phyloP scores from a whole-genome alignment of 805 yeast species.

The Isabelozyma pseudorhagii region DNA sequence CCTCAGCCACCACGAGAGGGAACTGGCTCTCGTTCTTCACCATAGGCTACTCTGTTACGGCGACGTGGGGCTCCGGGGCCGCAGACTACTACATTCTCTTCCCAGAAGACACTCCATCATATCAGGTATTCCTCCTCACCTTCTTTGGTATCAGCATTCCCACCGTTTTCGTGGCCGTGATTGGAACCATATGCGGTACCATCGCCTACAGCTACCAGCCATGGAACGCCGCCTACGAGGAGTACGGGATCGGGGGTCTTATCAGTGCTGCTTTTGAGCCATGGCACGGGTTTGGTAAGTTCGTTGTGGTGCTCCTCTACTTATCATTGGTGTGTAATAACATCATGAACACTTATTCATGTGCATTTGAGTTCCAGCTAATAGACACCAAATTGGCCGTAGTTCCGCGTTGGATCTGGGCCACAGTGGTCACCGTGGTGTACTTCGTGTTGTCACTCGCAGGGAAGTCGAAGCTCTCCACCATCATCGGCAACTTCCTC shows the following conservation, averaged over 20 bases:
- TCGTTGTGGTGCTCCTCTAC: conserved; percentile 27
- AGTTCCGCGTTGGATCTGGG: conserved; percentile 39
- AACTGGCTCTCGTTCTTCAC: conserved; percentile 35
- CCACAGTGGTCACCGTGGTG: conserved; percentile 27
- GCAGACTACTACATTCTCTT: conserved; percentile 32
- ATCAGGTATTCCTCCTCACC: conserved; percentile 24
- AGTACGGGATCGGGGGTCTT: conserved; percentile 31
- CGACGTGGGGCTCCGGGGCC: conserved; percentile 35
- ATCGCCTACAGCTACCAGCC: conserved; percentile 30
- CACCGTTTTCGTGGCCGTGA: conserved; percentile 31
- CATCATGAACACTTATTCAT: conserved; percentile 34
- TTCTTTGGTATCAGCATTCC: conserved; percentile 27
- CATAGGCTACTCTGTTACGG: conserved; percentile 32
- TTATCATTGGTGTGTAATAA: conserved; percentile 33
- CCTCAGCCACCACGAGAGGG: conserved; percentile 19
- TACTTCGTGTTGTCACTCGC: conserved; percentile 30
- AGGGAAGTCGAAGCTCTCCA: conserved; percentile 30
- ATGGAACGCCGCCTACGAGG: conserved; percentile 27
- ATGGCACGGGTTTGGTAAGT: conserved; percentile 36
- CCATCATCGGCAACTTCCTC: conserved; percentile 34
- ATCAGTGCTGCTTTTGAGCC: conserved; percentile 27
- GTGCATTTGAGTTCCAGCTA: conserved; percentile 32
- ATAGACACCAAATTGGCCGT: conserved; percentile 22
- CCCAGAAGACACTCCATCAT: conserved; percentile 25
- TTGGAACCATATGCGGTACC: conserved; percentile 26